phyloP scores from a whole-genome alignment of 202 grass and related monocot genomes.

The Schoenoplectus triqueter region DNA sequence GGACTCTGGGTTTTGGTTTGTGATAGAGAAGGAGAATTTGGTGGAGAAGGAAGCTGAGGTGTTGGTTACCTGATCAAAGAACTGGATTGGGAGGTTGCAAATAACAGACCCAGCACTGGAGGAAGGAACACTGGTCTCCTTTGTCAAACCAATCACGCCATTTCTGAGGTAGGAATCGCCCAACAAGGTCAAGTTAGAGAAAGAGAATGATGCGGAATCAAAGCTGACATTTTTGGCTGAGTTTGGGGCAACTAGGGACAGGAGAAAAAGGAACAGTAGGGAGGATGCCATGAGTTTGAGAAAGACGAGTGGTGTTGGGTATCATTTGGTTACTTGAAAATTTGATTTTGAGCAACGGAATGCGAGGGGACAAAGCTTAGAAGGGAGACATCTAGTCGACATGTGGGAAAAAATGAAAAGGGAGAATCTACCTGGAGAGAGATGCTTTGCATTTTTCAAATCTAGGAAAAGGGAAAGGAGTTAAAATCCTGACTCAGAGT shows the following conservation, averaged over 20 bases:
- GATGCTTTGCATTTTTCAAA: neutral
- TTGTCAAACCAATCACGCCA: constrained; percentile 67
- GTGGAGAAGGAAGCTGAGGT: constrained; percentile 59
- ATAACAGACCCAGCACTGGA: constrained; percentile 75
- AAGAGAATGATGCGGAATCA: constrained; percentile 69
- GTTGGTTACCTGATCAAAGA: constrained; percentile 29
- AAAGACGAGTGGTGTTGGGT: neutral
- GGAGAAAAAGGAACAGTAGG: constrained; percentile 11
- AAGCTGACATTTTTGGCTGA: constrained; percentile 48
- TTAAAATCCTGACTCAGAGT: neutral
- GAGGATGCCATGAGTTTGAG: constrained; percentile 38
- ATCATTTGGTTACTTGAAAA: constrained; percentile 33
- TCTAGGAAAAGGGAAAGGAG: constrained; percentile 22
- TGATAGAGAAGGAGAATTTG: constrained; percentile 77
- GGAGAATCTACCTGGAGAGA: constrained; percentile 27
- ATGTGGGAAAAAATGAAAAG: constrained; percentile 8
- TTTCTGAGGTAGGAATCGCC: constrained; percentile 87
- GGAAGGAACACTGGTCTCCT: constrained; percentile 73
- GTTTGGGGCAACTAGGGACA: constrained; percentile 1
- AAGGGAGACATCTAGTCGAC: constrained; percentile 13
- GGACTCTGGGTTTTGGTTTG: constrained; percentile 51
- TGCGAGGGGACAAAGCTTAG: constrained; percentile 32
- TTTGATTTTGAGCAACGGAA: neutral
- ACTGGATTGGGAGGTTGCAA: constrained; percentile 64
- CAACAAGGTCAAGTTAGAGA: constrained; percentile 72